Percentiles rank a stretch among this genome's conserved stretches.
Conservation (phyloP, 371 early-diverging fungal genomes). For the Actinomucor elegans region DNA sequence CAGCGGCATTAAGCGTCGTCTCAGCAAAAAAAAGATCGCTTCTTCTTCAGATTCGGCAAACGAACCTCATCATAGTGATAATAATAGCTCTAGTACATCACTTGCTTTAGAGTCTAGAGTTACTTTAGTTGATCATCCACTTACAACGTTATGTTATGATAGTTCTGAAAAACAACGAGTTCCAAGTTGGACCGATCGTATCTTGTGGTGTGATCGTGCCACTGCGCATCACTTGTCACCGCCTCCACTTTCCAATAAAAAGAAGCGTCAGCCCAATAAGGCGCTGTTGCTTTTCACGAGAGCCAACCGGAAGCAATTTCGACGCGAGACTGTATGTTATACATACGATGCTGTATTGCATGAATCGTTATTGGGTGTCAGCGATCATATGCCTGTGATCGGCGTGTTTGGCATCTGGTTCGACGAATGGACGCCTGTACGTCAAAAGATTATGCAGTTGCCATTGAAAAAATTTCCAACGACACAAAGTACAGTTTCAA, state of each 20-base stretch:
- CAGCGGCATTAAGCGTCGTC: not conserved
- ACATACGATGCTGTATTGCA: conserved; percentile 40
- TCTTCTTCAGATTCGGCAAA: not conserved
- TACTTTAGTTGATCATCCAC: not conserved
- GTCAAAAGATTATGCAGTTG: conserved; percentile 1
- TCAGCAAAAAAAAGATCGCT: not conserved
- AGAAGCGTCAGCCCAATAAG: not conserved
- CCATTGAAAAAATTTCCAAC: conserved; percentile 4
- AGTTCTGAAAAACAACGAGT: conserved; percentile 80
- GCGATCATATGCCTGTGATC: conserved; percentile 63
- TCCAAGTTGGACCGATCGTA: conserved; percentile 92
- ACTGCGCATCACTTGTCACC: not conserved
- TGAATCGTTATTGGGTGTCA: conserved; percentile 29
- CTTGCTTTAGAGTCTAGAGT: not conserved
- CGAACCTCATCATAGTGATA: not conserved
- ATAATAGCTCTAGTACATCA: not conserved
- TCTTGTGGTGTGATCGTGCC: conserved; percentile 61
- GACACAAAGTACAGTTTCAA: conserved; percentile 4
- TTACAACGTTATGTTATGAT: conserved; percentile 53
- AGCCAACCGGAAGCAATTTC: not conserved
- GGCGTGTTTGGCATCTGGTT: conserved; percentile 58
- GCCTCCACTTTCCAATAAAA: conserved; percentile 1
- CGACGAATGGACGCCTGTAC: conserved; percentile 28
- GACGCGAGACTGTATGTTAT: conserved; percentile 26
- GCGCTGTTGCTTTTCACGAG: not conserved